A percentile compares a stretch with the other conserved stretches of the same genome.
phyloP scores from a whole-genome alignment of 2,329 filamentous ascomycete species.

The Phaeosphaeria sp. region DNA sequence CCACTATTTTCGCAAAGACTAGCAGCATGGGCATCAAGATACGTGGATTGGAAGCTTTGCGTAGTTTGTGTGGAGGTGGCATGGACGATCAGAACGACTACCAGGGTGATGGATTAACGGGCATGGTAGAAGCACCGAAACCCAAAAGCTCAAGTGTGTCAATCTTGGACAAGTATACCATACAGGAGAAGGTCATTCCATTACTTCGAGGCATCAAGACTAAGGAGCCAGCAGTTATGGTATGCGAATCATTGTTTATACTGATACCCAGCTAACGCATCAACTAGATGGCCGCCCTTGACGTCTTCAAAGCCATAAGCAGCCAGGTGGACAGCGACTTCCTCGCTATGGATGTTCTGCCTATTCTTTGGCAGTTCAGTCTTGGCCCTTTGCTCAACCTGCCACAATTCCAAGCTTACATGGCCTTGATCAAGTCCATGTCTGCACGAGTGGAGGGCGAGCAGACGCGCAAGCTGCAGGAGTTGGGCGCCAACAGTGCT shows the following conservation, averaged over 20 bases:
- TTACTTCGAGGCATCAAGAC: conserved; percentile 93
- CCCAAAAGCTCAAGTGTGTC: conserved; percentile 72
- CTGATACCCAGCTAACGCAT: conserved; percentile 2
- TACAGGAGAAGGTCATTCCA: conserved; percentile 96
- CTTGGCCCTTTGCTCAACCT: conserved; percentile 88
- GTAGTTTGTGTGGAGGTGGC: conserved; percentile 82
- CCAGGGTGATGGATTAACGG: conserved; percentile 75
- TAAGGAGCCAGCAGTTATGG: conserved; percentile 95
- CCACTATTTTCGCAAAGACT: conserved; percentile 88
- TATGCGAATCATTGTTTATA: conserved; percentile 29
- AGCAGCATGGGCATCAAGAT: conserved; percentile 95
- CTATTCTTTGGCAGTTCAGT: conserved; percentile 89
- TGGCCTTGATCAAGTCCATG: conserved; percentile 83
- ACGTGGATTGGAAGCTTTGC: conserved; percentile 86
- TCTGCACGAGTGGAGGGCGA: conserved; percentile 85
- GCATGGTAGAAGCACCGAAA: conserved; percentile 63
- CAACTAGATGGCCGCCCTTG: conserved; percentile 76
- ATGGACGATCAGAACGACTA: conserved; percentile 45
- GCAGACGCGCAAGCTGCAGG: conserved; percentile 86
- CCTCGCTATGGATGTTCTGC: conserved; percentile 87
- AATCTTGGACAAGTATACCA: conserved; percentile 94
- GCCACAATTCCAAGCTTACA: conserved; percentile 84
- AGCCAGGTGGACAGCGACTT: conserved; percentile 86
- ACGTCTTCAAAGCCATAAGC: conserved; percentile 84
- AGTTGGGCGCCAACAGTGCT: conserved; percentile 70